Base-by-base conservation (phyloP, 768 basidiomycete genomes). In the Pluteus cervinus region DNA sequence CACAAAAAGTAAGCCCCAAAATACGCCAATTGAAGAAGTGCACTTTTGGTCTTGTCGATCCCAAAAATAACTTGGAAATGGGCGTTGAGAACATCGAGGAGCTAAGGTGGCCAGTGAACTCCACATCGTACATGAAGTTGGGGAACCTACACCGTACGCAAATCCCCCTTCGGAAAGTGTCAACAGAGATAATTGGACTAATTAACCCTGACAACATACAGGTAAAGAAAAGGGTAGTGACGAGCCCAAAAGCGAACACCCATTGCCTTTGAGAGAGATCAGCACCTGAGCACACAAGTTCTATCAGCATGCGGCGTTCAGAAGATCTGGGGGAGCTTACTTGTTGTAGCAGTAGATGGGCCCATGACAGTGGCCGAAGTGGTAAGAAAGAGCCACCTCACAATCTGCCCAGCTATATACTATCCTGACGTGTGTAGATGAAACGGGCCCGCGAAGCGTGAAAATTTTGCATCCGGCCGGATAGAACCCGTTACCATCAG, bases 221-320 rank as follows among this genome's bases (percentile, higher is more conserved):
- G 20, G 81, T 79, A 58, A 86, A 85, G 68, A 86, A 86, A 22
- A 86, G 64, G 8, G 81, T 75, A 14, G 82, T 86, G 42, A 87
- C 78, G 38, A 86, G 71, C 25, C 65, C 63, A 53, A 82, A 86
- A 6, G 83, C 68, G 52, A 70, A 79, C 18, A 57, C 59, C 71
- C 70, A 79, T 48, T 64, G 61, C 31, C 52, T 61, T 44, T 56
- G 60, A n/a, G 55, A 57, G 41, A 75, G 57, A 43, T 75, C 63
- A 35, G 69, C 53, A 35, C 63, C 71, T 66, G 36, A 31, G 33
- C 34, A 37, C 28, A 17, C 11, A 11, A 20, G 18, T 14, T 29
- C 30, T 20, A 18, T 37, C 18, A 11, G 23, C 40, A 24, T 28
- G n/a, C n/a, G n/a, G n/a, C n/a, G n/a, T n/a, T n/a, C n/a, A n/a